These are phyloP conservation scores for Rugosomyces carneus DNA, from an alignment of 1,284 basidiomycete species.

Conservation along the genomic window DNA sequence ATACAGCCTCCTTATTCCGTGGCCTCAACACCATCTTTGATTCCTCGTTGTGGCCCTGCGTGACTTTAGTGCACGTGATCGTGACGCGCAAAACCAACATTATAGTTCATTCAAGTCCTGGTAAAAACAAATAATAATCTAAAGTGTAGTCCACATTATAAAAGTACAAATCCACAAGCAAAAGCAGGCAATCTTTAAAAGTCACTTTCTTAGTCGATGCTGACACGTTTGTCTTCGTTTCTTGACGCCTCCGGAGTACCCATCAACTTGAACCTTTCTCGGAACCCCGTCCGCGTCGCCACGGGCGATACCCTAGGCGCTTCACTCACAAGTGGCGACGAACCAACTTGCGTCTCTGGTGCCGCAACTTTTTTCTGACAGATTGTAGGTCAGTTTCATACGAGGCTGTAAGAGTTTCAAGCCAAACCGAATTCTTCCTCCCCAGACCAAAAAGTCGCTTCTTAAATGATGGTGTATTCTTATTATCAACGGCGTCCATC, in stretches of 20 bases:
- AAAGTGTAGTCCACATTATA: neutral
- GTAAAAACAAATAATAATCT: neutral
- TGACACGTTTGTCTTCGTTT: constrained; percentile 28
- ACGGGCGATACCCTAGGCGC: constrained; percentile 10
- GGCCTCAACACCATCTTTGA: constrained; percentile 11
- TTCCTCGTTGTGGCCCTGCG: constrained; percentile 12
- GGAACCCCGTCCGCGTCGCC: constrained; percentile 25
- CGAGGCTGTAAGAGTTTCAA: neutral
- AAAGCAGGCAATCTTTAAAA: no score
- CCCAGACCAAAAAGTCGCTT: constrained; percentile 36
- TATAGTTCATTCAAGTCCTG: no score
- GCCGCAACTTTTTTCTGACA: constrained; percentile 16
- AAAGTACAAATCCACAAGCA: constrained; percentile 1
- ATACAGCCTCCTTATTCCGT: no score
- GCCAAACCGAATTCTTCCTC: constrained; percentile 33
- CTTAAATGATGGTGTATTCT: constrained; percentile 23
- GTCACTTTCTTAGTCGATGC: constrained; percentile 26
- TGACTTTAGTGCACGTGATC: constrained; percentile 20
- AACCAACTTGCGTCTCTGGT: constrained; percentile 10
- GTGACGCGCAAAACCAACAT: constrained; percentile 12
- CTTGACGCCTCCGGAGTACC: constrained; percentile 30
- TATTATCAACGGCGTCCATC: constrained; percentile 50
- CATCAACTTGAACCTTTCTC: constrained; percentile 27
- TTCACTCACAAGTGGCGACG: constrained; percentile 14
- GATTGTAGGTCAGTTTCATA: neutral